These are phyloP conservation scores for Acacia pycnantha DNA, from an alignment of 331 rosid genomes.

Conservation along the genomic window DNA sequence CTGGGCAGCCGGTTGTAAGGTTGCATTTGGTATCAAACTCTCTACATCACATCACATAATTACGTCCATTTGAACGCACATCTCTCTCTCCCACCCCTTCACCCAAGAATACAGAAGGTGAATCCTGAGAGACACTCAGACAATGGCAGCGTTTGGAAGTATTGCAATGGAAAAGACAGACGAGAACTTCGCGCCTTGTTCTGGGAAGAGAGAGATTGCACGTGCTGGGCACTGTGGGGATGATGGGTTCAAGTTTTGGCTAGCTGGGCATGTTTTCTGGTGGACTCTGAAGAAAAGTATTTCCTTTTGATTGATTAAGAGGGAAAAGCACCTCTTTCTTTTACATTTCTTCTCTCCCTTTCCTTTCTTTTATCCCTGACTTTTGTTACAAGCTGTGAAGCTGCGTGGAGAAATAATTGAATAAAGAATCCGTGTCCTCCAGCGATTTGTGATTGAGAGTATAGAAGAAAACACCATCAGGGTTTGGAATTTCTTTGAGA, in stretches of 20 bases:
- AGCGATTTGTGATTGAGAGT: background rate
- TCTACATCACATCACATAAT: slow-evolving; percentile 31
- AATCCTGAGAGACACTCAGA: slow-evolving; percentile 10
- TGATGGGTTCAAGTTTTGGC: slow-evolving; percentile 16
- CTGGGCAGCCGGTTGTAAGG: slow-evolving; percentile 85
- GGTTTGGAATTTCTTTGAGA: background rate
- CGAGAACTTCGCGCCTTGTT: slow-evolving; percentile 6
- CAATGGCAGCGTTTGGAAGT: slow-evolving; percentile 26
- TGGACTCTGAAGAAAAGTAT: slow-evolving; percentile 17
- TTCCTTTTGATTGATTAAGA: slow-evolving; percentile 29
- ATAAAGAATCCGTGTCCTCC: slow-evolving; percentile 7
- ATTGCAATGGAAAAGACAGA: slow-evolving; percentile 12
- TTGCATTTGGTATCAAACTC: slow-evolving; percentile 67
- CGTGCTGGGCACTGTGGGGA: slow-evolving; percentile 36
- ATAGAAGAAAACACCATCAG: slow-evolving; percentile 7
- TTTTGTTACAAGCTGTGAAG: background rate
- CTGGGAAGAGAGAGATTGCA: slow-evolving; percentile 29
- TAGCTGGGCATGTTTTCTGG: slow-evolving; percentile 12
- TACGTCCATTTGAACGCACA: background rate
- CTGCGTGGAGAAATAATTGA: slow-evolving; percentile 28
- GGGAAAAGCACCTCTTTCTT: slow-evolving; percentile 17
- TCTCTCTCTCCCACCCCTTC: slow-evolving; percentile 1
- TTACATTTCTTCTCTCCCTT: background rate
- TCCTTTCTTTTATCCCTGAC: background rate
- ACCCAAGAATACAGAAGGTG: slow-evolving; percentile 20